These are phyloP conservation scores for Cryptococcus neoformans DNA, from an alignment of 1,284 basidiomycete species.

Conservation along the genomic window DNA sequence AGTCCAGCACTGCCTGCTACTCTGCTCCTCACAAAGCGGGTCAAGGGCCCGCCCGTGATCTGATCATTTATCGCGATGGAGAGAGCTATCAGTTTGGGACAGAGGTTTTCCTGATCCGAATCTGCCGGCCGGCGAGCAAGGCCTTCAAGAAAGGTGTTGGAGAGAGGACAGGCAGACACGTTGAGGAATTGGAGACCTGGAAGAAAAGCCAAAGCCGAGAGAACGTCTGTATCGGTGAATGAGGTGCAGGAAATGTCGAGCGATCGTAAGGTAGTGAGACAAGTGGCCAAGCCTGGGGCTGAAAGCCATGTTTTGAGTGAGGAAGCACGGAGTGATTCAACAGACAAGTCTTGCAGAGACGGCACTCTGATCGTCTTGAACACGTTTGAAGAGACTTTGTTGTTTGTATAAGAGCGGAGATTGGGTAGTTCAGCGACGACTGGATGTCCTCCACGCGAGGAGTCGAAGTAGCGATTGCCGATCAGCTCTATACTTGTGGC, in stretches of 20 bases:
- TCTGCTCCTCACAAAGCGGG: slow-evolving; percentile 20
- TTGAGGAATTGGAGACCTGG: slow-evolving; percentile 28
- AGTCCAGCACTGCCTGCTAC: not conserved
- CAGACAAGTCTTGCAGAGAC: slow-evolving; percentile 9
- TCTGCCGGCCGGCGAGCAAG: slow-evolving; percentile 10
- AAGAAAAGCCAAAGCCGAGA: slow-evolving; percentile 9
- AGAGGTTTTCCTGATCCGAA: slow-evolving; percentile 8
- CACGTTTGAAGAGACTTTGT: not conserved
- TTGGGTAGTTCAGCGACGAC: not conserved
- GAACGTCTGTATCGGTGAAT: slow-evolving; percentile 5
- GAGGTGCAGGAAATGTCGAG: slow-evolving; percentile 27
- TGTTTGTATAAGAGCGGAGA: not conserved
- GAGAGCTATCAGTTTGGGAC: slow-evolving; percentile 32
- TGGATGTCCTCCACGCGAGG: not conserved
- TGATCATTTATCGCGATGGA: slow-evolving; percentile 22
- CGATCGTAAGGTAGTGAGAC: slow-evolving; percentile 9
- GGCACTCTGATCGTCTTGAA: slow-evolving; percentile 7
- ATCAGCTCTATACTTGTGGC: not conserved
- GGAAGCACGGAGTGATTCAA: not conserved
- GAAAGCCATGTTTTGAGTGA: slow-evolving; percentile 3
- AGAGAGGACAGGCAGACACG: slow-evolving; percentile 17
- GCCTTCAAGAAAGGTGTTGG: slow-evolving; percentile 28
- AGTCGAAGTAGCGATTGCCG: not conserved
- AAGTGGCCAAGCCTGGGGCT: slow-evolving; percentile 8
- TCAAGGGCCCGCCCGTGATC: slow-evolving; percentile 21